These are phyloP conservation scores for Hyaloperonospora arabidopsidis DNA, from an alignment of 352 stramenopile species.

Conservation along the genomic window DNA sequence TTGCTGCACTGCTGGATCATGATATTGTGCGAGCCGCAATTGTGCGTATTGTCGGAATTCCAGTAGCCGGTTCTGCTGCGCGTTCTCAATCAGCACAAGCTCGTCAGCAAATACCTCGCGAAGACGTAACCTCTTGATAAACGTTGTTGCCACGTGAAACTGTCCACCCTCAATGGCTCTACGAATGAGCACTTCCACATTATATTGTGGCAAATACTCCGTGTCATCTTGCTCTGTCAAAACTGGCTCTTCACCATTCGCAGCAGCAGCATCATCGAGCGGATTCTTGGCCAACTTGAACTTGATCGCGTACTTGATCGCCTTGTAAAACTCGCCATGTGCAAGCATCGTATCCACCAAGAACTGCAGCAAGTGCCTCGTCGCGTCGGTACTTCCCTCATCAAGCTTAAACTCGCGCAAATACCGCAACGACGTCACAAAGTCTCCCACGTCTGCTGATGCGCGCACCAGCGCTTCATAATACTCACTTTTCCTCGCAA, in stretches of 20 bases:
- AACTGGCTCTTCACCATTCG: slow-evolving; percentile 10
- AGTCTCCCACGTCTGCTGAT: slow-evolving; percentile 52
- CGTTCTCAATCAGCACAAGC: slow-evolving; percentile 48
- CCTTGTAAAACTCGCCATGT: slow-evolving; percentile 79
- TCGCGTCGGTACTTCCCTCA: slow-evolving; percentile 25
- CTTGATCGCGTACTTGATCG: slow-evolving; percentile 85
- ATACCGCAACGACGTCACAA: slow-evolving; percentile 56
- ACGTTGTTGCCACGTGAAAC: slow-evolving; percentile 64
- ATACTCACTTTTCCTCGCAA: slow-evolving; percentile 31
- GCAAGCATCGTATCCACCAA: slow-evolving; percentile 61
- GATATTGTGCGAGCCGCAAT: slow-evolving; percentile 39
- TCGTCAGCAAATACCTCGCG: slow-evolving; percentile 50
- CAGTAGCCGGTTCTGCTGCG: slow-evolving; percentile 36
- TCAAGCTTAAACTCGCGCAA: slow-evolving; percentile 77
- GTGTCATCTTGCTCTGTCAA: slow-evolving; percentile 17
- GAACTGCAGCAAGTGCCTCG: slow-evolving; percentile 40
- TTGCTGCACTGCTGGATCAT: slow-evolving; percentile 36
- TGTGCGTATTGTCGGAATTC: slow-evolving; percentile 60
- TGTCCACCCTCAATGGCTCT: slow-evolving; percentile 54
- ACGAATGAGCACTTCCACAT: slow-evolving; percentile 43
- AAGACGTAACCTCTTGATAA: slow-evolving; percentile 78
- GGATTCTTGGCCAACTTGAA: slow-evolving; percentile 50
- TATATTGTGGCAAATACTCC: slow-evolving; percentile 36
- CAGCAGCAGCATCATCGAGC: slow-evolving; percentile 27
- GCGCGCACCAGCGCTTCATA: slow-evolving; percentile 54